Conservation (phyloP, 106 monocot species). For the Apostasia shenzhenica region DNA sequence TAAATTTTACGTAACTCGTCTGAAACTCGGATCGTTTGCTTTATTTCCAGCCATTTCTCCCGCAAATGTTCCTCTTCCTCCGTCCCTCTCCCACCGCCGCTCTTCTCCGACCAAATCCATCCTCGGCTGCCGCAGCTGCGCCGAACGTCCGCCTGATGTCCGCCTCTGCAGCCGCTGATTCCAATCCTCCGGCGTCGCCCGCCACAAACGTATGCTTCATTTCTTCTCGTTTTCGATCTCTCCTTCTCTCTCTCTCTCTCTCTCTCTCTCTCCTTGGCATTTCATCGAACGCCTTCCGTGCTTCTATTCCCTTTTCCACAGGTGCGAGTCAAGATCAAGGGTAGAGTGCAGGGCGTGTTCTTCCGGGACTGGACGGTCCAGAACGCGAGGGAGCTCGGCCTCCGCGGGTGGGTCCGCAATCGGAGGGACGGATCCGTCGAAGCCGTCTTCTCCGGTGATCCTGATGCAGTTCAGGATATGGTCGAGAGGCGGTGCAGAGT, state of each 20-base stretch:
- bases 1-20: too few relatives aligned
- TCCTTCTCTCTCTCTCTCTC: not conserved
- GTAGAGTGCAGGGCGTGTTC: slow-evolving; percentile 75
- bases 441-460: slow-evolving; percentile 35
- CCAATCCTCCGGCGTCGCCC: not conserved
- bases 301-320: not conserved
- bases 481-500: slow-evolving; percentile 57
- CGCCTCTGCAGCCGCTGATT: not conserved
- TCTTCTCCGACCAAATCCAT: not conserved
- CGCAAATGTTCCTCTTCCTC: too few relatives aligned
- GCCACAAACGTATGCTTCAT: not conserved
- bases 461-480: slow-evolving; percentile 56
- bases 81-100: not conserved
- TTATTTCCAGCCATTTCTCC: too few relatives aligned
- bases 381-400: slow-evolving; percentile 32
- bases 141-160: not conserved
- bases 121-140: not conserved
- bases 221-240: not conserved
- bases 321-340: slow-evolving; percentile 71
- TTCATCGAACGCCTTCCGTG: not conserved
- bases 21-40: too few relatives aligned
- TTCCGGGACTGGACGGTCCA: slow-evolving; percentile 79
- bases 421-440: slow-evolving; percentile 12
- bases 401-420: slow-evolving; percentile 14
- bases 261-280: not conserved